A percentile compares a stretch with the other conserved stretches of the same genome.
Conservation (phyloP, 495 filamentous ascomycete species). For the Letharia lupina region DNA sequence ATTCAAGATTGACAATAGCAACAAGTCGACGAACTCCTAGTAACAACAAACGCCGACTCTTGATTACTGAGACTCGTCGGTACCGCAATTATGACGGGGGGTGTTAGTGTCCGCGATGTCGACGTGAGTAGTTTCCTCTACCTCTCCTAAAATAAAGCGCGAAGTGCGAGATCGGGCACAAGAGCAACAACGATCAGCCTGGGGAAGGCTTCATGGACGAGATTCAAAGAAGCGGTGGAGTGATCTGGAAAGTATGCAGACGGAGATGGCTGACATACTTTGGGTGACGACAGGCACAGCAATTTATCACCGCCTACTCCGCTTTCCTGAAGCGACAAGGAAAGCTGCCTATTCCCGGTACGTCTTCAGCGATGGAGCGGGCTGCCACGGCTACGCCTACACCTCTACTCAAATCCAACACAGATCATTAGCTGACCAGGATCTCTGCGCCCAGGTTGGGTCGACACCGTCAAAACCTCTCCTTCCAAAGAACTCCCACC, state of each 20-base stretch:
- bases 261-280: not conserved
- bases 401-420: not conserved
- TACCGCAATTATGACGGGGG: conserved; percentile 63
- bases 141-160: conserved; percentile 22
- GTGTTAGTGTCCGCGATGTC: conserved; percentile 82
- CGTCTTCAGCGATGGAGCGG: conserved; percentile 15
- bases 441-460: conserved; percentile 61
- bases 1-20: conserved; percentile 15
- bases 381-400: not conserved
- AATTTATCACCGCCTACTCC: conserved; percentile 91
- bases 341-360: conserved; percentile 93
- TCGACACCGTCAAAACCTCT: conserved; percentile 98
- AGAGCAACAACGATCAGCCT: not conserved
- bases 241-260: conserved; percentile 23
- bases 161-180: not conserved
- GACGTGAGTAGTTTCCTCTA: conserved; percentile 57
- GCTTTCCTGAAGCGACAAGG: conserved; percentile 98
- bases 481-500: conserved; percentile 92
- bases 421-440: not conserved
- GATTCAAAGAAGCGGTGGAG: conserved; percentile 5
- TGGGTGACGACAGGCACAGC: conserved; percentile 58
- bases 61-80: conserved; percentile 19
- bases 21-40: not conserved
- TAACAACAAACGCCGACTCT: not conserved
- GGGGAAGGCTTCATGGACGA: not conserved